Percentiles rank a stretch among this genome's conserved stretches.
Evolutionary conservation across 176 grass and related monocot species (phyloP).

Genomic region (Dendrocalamus sinicus): DNA sequence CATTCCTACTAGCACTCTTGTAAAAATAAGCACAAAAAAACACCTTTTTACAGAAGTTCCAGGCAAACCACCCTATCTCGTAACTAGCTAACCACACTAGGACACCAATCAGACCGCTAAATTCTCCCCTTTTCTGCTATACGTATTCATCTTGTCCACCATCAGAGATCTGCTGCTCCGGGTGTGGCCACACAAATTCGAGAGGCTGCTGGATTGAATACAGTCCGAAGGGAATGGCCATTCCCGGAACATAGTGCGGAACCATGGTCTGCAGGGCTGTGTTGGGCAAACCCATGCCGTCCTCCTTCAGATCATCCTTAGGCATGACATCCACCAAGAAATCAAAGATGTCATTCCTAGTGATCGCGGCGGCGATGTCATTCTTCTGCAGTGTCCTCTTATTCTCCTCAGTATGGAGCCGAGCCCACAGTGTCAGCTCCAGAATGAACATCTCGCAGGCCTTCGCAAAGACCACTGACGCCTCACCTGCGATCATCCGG

Average conservation of each 20-base stretch:
- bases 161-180: not conserved
- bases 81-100: not conserved
- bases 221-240: not conserved
- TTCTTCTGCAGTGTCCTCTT: slow-evolving; percentile 69
- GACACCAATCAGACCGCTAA: not conserved
- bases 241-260: slow-evolving; percentile 39
- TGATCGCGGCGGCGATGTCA: slow-evolving; percentile 52
- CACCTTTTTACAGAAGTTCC: not conserved
- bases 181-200: slow-evolving; percentile 47
- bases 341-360: slow-evolving; percentile 59
- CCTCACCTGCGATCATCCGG: not conserved
- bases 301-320: slow-evolving; percentile 49
- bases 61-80: too few relatives aligned
- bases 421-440: slow-evolving; percentile 62
- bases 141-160: slow-evolving; percentile 10
- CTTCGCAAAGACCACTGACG: slow-evolving; percentile 54
- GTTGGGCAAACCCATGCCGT: slow-evolving; percentile 7
- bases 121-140: not conserved
- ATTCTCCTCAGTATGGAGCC: slow-evolving; percentile 60
- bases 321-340: slow-evolving; percentile 66
- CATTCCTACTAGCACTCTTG: not conserved
- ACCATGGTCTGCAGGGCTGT: too few relatives aligned
- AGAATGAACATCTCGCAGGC: slow-evolving; percentile 82
- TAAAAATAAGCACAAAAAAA: not conserved
- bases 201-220: slow-evolving; percentile 44